phyloP scores from a whole-genome alignment of 2,329 filamentous ascomycete genomes.

The Geosmithia morbida region DNA sequence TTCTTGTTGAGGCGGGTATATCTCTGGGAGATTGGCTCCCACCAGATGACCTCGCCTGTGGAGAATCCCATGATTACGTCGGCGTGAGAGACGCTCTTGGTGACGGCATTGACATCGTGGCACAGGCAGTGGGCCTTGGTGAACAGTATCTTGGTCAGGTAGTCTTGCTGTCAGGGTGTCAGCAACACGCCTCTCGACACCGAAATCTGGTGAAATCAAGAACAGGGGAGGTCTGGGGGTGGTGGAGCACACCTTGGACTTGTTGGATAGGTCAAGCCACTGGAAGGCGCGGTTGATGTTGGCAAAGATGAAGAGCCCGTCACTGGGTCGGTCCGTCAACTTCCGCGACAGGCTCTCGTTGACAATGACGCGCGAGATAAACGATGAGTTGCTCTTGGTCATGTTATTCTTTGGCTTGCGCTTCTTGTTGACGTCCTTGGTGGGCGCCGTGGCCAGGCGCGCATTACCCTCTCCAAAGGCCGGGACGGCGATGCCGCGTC shows the following conservation, averaged over 20 bases:
- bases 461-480: constrained; percentile 81
- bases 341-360: constrained; percentile 71
- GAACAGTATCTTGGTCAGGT: constrained; percentile 89
- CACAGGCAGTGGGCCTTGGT: constrained; percentile 92
- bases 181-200: background rate
- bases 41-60: constrained; percentile 95
- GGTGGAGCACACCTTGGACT: constrained; percentile 39
- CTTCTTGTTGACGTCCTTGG: constrained; percentile 64
- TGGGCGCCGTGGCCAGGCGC: constrained; percentile 45
- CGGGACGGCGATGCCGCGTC: constrained; percentile 30
- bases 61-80: constrained; percentile 94
- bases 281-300: constrained; percentile 94
- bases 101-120: constrained; percentile 78
- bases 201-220: too few relatives aligned
- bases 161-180: constrained; percentile 49
- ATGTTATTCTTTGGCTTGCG: constrained; percentile 97
- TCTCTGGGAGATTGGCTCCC: constrained; percentile 90
- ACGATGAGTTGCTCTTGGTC: constrained; percentile 95
- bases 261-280: constrained; percentile 80
- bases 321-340: constrained; percentile 60
- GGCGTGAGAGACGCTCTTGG: constrained; percentile 66
- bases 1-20: constrained; percentile 97
- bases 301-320: constrained; percentile 80
- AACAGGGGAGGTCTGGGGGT: too few relatives aligned
- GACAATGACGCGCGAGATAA: constrained; percentile 90